Evolutionary conservation across 2,329 filamentous ascomycete genomes (phyloP).

Genomic region (Venturia oleaginea): DNA sequence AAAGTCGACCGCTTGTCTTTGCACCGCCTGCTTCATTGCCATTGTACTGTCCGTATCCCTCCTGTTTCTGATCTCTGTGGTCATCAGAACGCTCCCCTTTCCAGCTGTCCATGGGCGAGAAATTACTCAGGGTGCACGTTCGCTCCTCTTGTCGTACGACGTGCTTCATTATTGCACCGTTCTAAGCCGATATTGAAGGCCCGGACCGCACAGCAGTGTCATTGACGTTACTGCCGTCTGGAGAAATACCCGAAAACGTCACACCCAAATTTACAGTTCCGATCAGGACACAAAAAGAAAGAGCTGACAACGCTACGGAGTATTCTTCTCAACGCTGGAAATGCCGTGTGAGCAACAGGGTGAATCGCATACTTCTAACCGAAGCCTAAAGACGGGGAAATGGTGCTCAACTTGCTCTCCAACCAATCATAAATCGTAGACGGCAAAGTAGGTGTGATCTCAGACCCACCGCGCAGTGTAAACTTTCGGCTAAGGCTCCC

Average conservation of each 20-base stretch:
- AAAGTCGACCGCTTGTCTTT: not conserved
- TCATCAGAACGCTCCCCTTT: not conserved
- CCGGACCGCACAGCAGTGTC: not conserved
- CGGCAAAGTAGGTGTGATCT: not conserved
- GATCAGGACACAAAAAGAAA: slow-evolving; percentile 1
- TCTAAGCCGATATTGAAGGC: not conserved
- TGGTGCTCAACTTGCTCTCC: not conserved
- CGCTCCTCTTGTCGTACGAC: not conserved
- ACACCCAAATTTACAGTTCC: not conserved
- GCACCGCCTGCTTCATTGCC: no score
- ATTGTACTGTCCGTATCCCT: no score
- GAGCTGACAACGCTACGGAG: not conserved
- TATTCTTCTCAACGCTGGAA: not conserved
- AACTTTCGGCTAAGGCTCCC: not conserved
- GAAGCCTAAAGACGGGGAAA: not conserved
- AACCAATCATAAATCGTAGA: not conserved
- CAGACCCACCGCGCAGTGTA: not conserved
- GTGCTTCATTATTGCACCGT: not conserved
- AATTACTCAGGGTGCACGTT: not conserved
- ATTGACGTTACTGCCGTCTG: not conserved
- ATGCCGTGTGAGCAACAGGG: not conserved
- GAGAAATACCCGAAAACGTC: not conserved
- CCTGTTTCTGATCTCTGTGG: not conserved
- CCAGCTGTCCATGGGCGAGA: not conserved
- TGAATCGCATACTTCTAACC: not conserved